Conservation (phyloP, 331 rosid species). For the Rhamnella rubrinervis region DNA sequence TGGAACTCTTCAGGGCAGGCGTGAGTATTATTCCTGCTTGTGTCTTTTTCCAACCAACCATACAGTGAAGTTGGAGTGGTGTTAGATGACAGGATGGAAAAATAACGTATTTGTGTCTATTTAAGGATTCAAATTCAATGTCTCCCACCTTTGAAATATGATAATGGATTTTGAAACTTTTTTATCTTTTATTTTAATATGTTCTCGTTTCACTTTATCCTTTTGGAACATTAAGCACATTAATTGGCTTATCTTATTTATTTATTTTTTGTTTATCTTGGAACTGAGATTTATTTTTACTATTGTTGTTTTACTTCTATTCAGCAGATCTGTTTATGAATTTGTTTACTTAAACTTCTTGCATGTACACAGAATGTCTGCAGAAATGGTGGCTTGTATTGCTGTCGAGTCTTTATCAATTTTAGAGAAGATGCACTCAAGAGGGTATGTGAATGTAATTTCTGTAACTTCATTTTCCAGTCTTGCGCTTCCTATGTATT, state of each 20-base stretch:
- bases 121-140: too few relatives aligned
- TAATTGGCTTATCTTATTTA: too few relatives aligned
- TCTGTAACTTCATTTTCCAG: conserved; percentile 1
- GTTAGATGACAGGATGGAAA: too few relatives aligned
- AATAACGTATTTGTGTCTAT: too few relatives aligned
- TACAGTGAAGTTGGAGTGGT: not conserved
- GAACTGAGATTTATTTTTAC: not conserved
- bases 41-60: not conserved
- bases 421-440: conserved; percentile 60
- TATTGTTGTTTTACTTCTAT: not conserved
- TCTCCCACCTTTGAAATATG: too few relatives aligned
- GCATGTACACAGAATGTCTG: conserved; percentile 62
- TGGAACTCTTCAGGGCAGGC: conserved; percentile 91
- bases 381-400: conserved; percentile 91
- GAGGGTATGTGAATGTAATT: conserved; percentile 42
- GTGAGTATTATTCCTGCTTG: conserved; percentile 55
- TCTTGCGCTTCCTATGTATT: not conserved
- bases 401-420: conserved; percentile 82
- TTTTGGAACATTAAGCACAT: too few relatives aligned
- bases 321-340: not conserved
- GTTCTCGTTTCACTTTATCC: too few relatives aligned
- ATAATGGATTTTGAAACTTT: too few relatives aligned
- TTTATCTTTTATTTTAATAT: too few relatives aligned
- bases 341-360: not conserved
- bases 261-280: not conserved